Evolutionary conservation across 2,329 filamentous ascomycete species (phyloP).

Genomic region (Colletotrichum sp.): DNA sequence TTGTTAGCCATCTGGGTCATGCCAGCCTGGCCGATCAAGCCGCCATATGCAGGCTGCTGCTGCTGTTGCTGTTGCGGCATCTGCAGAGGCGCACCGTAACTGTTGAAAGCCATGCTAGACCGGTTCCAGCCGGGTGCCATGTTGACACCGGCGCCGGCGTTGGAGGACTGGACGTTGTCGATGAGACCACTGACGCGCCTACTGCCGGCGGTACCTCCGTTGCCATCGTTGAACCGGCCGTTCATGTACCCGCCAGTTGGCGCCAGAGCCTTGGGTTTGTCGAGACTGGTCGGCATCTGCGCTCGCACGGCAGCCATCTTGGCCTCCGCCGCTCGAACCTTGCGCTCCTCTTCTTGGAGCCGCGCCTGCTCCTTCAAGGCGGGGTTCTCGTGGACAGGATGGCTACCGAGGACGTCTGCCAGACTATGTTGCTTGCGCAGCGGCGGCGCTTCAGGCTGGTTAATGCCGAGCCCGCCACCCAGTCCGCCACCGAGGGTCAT

Average conservation of each 20-base stretch:
- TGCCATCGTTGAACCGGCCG: slow-evolving; percentile 60
- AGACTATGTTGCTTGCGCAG: slow-evolving; percentile 49
- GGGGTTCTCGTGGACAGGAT: slow-evolving; percentile 44
- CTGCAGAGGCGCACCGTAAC: slow-evolving; percentile 28
- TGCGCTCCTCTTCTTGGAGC: slow-evolving; percentile 42
- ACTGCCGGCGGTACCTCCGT: slow-evolving; percentile 32
- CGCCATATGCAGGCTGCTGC: slow-evolving; percentile 22
- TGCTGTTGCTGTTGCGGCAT: not conserved
- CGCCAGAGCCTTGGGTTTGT: slow-evolving; percentile 27
- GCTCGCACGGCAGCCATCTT: slow-evolving; percentile 53
- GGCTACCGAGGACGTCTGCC: slow-evolving; percentile 60
- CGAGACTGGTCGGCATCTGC: slow-evolving; percentile 52
- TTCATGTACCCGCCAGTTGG: slow-evolving; percentile 52
- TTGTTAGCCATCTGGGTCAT: slow-evolving; percentile 4
- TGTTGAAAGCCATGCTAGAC: slow-evolving; percentile 32
- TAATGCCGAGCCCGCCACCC: not conserved
- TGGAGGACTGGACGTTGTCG: slow-evolving; percentile 21
- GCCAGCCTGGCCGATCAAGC: slow-evolving; percentile 6
- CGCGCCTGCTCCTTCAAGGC: slow-evolving; percentile 44
- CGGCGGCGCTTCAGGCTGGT: slow-evolving; percentile 31
- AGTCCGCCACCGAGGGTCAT: slow-evolving; percentile 42
- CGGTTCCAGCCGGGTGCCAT: slow-evolving; percentile 23
- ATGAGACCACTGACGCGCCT: slow-evolving; percentile 28
- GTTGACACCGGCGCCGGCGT: slow-evolving; percentile 27
- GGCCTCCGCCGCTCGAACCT: slow-evolving; percentile 46